A percentile compares a stretch with the other conserved stretches of the same genome.
These are phyloP conservation scores for Macrocybe gigantea DNA, from an alignment of 768 basidiomycete genomes.

Conservation along the genomic window DNA sequence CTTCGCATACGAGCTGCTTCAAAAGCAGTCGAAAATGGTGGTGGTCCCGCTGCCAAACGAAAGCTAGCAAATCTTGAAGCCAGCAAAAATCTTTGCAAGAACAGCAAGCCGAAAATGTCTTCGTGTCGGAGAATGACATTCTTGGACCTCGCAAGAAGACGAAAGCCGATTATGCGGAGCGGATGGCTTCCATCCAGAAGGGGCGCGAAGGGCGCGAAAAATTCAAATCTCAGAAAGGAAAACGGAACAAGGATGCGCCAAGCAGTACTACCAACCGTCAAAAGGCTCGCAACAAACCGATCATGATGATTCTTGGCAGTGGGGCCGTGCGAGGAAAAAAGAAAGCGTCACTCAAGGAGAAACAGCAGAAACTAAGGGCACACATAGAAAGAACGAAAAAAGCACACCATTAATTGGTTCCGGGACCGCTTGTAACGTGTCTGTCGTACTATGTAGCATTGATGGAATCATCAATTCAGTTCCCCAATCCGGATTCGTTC, in stretches of 20 bases:
- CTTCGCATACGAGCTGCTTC: slow-evolving; percentile 76
- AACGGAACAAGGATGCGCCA: slow-evolving; percentile 75
- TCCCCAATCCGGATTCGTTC: slow-evolving; percentile 18
- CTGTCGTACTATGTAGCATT: slow-evolving; percentile 2
- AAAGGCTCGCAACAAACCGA: slow-evolving; percentile 90
- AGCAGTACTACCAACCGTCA: slow-evolving; percentile 90
- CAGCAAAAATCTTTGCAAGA: slow-evolving; percentile 49
- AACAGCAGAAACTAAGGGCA: slow-evolving; percentile 71
- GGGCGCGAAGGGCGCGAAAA: slow-evolving; percentile 95
- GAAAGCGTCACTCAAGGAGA: slow-evolving; percentile 75
- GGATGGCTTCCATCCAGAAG: slow-evolving; percentile 86
- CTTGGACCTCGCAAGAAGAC: slow-evolving; percentile 90
- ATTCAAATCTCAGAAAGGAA: slow-evolving; percentile 86
- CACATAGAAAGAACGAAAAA: slow-evolving; percentile 74
- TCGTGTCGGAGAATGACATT: slow-evolving; percentile 89
- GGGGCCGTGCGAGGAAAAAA: slow-evolving; percentile 77
- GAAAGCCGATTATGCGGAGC: slow-evolving; percentile 91
- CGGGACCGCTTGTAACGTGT: slow-evolving; percentile 1
- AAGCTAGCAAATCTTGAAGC: slow-evolving; percentile 82
- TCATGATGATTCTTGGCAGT: slow-evolving; percentile 89
- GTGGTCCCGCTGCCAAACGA: slow-evolving; percentile 76
- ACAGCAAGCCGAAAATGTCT: slow-evolving; percentile 43
- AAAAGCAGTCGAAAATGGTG: slow-evolving; percentile 61
- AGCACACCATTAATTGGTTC: slow-evolving; percentile 18
- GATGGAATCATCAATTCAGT: slow-evolving; percentile 3